Percentiles rank a stretch among this genome's conserved stretches.
Evolutionary conservation across 2,329 filamentous ascomycete species (phyloP).

Genomic region (Ophidiomyces ophidiicola): DNA sequence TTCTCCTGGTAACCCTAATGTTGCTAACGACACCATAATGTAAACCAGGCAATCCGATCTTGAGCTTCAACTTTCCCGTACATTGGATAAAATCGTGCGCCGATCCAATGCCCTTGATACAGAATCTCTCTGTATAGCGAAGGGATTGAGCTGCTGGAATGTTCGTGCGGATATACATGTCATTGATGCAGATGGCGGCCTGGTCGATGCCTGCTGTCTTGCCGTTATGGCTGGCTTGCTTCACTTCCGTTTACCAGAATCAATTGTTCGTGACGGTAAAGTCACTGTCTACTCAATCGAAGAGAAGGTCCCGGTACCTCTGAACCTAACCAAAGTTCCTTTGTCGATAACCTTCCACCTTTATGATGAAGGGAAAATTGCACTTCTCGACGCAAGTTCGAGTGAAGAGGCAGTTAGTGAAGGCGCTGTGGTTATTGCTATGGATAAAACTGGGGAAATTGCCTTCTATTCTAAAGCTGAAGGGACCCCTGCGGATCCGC

Average conservation of each 20-base stretch:
- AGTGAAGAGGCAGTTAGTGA: slow-evolving; percentile 45
- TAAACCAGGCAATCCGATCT: slow-evolving; percentile 57
- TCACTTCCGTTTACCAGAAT: slow-evolving; percentile 85
- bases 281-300: slow-evolving; percentile 72
- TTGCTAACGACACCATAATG: slow-evolving; percentile 1
- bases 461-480: slow-evolving; percentile 87
- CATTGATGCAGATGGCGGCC: slow-evolving; percentile 77
- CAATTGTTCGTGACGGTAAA: slow-evolving; percentile 69
- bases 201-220: slow-evolving; percentile 76
- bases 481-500: slow-evolving; percentile 67
- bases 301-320: slow-evolving; percentile 77
- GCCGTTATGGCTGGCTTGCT: slow-evolving; percentile 77
- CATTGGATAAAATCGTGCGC: slow-evolving; percentile 88
- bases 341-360: slow-evolving; percentile 85
- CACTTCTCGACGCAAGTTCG: slow-evolving; percentile 36
- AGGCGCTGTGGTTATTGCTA: slow-evolving; percentile 62
- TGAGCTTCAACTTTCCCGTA: slow-evolving; percentile 72
- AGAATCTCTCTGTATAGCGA: slow-evolving; percentile 86
- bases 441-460: slow-evolving; percentile 82
- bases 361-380: slow-evolving; percentile 42
- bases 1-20: neutral
- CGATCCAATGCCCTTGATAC: slow-evolving; percentile 87
- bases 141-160: slow-evolving; percentile 82
- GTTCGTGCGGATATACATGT: slow-evolving; percentile 86
- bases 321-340: slow-evolving; percentile 84